phyloP scores from a whole-genome alignment of 2,329 filamentous ascomycete species.

The Alternaria consortialis region DNA sequence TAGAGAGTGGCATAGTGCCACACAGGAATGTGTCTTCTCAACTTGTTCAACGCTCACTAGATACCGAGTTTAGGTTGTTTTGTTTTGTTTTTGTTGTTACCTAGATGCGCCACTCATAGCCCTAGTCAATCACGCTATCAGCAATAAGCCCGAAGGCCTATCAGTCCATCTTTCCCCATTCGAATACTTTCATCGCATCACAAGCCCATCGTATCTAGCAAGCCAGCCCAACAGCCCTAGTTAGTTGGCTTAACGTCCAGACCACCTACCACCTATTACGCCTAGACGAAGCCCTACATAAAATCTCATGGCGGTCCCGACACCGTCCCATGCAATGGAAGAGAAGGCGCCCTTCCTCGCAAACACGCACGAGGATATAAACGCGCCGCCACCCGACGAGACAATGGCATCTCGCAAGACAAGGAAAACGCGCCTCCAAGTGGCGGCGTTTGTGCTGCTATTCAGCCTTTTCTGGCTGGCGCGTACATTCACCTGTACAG shows the following conservation, averaged over 20 bases:
- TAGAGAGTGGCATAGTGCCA: not conserved
- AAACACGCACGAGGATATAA: slow-evolving; percentile 21
- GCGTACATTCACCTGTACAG: slow-evolving; percentile 36
- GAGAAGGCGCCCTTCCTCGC: slow-evolving; percentile 44
- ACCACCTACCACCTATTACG: not conserved
- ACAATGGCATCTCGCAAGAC: slow-evolving; percentile 21
- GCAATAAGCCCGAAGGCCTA: slow-evolving; percentile 14
- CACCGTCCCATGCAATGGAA: slow-evolving; percentile 32
- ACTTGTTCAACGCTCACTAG: not conserved
- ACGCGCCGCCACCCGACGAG: slow-evolving; percentile 12
- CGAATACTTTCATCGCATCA: slow-evolving; percentile 8
- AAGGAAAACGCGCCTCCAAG: slow-evolving; percentile 33
- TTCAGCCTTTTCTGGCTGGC: slow-evolving; percentile 46
- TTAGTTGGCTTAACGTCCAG: not conserved
- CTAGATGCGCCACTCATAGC: not conserved
- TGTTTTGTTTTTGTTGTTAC: not conserved
- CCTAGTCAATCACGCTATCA: slow-evolving; percentile 20
- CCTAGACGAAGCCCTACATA: slow-evolving; percentile 1
- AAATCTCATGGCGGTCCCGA: not conserved
- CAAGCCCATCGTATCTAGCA: slow-evolving; percentile 1
- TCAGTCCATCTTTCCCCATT: slow-evolving; percentile 21
- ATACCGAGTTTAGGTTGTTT: slow-evolving; percentile 3
- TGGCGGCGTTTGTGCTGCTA: slow-evolving; percentile 36
- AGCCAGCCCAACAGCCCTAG: slow-evolving; percentile 11
- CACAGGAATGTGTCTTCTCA: not conserved